These are phyloP conservation scores for Cladophialophora exuberans DNA, from an alignment of 2,329 filamentous ascomycete species.

Conservation along the genomic window DNA sequence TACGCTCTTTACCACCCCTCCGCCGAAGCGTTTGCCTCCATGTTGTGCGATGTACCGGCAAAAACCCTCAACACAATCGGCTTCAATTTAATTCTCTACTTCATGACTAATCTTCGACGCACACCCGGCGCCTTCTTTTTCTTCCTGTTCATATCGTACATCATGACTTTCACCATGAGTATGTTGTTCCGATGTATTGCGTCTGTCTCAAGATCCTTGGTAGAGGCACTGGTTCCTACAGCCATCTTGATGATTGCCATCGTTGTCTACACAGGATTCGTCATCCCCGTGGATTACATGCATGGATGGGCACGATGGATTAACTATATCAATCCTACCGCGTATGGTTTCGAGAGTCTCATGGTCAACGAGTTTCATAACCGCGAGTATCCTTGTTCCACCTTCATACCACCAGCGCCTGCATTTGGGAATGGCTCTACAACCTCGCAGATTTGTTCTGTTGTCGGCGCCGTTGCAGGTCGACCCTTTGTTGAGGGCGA, in stretches of 20 bases:
- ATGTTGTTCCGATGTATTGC: conserved; percentile 71
- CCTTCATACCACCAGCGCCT: conserved; percentile 49
- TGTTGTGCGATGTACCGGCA: conserved; percentile 83
- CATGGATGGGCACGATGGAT: conserved; percentile 70
- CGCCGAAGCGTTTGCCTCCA: conserved; percentile 81
- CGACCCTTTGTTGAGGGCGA: conserved; percentile 59
- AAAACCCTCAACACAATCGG: conserved; percentile 73
- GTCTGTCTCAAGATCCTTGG: conserved; percentile 69
- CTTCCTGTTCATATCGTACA: conserved; percentile 71
- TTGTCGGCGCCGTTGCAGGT: conserved; percentile 62
- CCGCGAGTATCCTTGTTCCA: conserved; percentile 60
- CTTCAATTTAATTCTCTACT: conserved; percentile 83
- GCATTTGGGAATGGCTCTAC: conserved; percentile 53
- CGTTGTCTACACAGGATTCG: conserved; percentile 68
- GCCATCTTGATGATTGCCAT: conserved; percentile 58
- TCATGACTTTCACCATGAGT: conserved; percentile 61
- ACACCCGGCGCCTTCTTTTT: conserved; percentile 80
- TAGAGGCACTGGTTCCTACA: conserved; percentile 60
- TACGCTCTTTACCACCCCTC: conserved; percentile 91
- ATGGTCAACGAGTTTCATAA: conserved; percentile 62
- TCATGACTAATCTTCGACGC: conserved; percentile 79
- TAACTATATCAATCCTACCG: conserved; percentile 66
- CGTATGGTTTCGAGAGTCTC: conserved; percentile 67
- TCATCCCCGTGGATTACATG: conserved; percentile 64
- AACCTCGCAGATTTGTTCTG: conserved; percentile 73